Conservation (phyloP, 2,329 filamentous ascomycete genomes). For the Cladobotryum protrusum region DNA sequence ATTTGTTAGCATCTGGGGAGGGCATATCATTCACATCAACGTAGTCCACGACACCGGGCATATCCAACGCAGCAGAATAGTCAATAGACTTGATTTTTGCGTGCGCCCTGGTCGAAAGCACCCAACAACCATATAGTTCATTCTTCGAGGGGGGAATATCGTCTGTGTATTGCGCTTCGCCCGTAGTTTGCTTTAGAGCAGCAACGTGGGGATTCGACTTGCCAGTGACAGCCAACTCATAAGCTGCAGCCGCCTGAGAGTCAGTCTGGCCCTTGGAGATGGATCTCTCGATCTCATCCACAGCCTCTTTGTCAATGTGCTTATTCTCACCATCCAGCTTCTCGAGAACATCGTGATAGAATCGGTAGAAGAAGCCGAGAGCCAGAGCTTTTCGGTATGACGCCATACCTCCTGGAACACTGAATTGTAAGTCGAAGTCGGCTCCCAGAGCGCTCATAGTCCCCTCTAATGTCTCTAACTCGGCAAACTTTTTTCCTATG, state of each 20-base stretch:
- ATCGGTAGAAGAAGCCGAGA: conserved; percentile 92
- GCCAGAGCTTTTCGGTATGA: conserved; percentile 89
- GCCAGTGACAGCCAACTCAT: conserved; percentile 76
- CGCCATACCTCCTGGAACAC: conserved; percentile 95
- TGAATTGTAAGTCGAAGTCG: conserved; percentile 84
- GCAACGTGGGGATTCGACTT: conserved; percentile 83
- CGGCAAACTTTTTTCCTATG: conserved; percentile 69
- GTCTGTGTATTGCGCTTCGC: conserved; percentile 93
- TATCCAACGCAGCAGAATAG: conserved; percentile 65
- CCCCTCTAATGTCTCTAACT: conserved; percentile 78
- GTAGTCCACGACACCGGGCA: conserved; percentile 79
- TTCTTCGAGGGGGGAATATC: conserved; percentile 85
- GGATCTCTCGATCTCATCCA: conserved; percentile 77
- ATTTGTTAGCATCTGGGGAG: conserved; percentile 74
- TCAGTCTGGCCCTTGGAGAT: conserved; percentile 80
- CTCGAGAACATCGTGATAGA: conserved; percentile 82
- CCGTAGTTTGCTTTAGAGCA: conserved; percentile 87
- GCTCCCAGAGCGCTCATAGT: conserved; percentile 82
- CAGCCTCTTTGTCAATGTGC: conserved; percentile 62
- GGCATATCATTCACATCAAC: conserved; percentile 80
- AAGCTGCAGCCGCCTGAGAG: conserved; percentile 64
- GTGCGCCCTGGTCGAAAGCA: conserved; percentile 81
- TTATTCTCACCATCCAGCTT: conserved; percentile 44
- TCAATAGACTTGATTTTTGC: conserved; percentile 79
- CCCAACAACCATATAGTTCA: conserved; percentile 81